Evolutionary conservation across 106 monocot species (phyloP), one percentile per base, ranked within the genome.

Genomic region (Allium fistulosum): DNA sequence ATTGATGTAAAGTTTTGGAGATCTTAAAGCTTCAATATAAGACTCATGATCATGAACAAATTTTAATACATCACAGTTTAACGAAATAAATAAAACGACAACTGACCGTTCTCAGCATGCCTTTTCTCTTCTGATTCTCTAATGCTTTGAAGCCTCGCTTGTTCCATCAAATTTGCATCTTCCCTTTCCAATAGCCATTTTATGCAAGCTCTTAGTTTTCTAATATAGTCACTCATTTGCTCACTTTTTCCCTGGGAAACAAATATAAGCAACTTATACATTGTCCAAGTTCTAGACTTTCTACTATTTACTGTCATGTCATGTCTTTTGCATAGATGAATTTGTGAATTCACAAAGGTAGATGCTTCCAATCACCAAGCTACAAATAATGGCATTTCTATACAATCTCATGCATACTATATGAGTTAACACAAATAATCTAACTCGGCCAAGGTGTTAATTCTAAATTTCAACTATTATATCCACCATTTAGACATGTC

Each of bases 171-270:
- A 52, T 83, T 67, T 17, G 61, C 76, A 61, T 93, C 88, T 63
- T 85, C 83, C 6, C 74, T 74, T 7, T 86, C 85, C 67, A 69
- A 48, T 45, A 66, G 73, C 93, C 88, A 93, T 49, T 61, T 79
- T 10, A 89, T 78, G 65, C 93, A 93, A 26, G 58, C 67, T 67
- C 89, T 88, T 18, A 89, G 74, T 70, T 84, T 93, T 74, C 76
- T 86, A 15, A 93, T 93, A 68, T 89, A 93, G 67, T 93, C 86
- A 45, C 68, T 81, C 81, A 81, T 85, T 69, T 81, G 88, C 66
- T 93, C 89, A 47, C 70, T 68, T 46, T 76, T 93, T 2, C 81
- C 88, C 93, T 69, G 46, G 16, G 17, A 67, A 69, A 50, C 46
- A 15, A 22, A 59, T 18, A 59, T 27, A 67, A 63, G 2, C 63